Evolutionary conservation across 306 rosid species (phyloP), one percentile per base, ranked within the genome.

Genomic region (Vicia faba): DNA sequence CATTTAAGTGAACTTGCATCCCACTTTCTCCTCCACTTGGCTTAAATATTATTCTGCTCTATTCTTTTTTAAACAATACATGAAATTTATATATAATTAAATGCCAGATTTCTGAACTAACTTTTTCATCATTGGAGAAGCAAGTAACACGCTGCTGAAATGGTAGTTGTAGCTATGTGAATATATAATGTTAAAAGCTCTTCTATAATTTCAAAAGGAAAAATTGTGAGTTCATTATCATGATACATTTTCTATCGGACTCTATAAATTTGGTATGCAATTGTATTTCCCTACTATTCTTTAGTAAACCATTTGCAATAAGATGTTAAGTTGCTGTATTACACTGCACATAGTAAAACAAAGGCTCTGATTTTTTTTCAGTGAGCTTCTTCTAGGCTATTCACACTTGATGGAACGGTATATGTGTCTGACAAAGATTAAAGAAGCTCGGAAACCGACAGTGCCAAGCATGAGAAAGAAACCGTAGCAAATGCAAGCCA

Each of bases 401-500:
- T 84, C 88, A 66, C 81, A 77, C 68, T 81, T 84, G 77, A 78
- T 72, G 18, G 81, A 75, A 46, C 55, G 74, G 11, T 84, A 84
- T 20, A 84, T 75, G 75, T 84, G 85, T 3, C 70, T 64, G 11
- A 78, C 83, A 68, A 80, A 75, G 59, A 84, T 59, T 49, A 80
- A 78, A 39, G 85, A 33, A 68, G 88, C 83, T 8, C 64, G 63
- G 79, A 84, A 80, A 55, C 81, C 78, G 4, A 84, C 78, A 45
- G 83, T 60, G 76, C 83, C 88, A 46, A 84, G 85, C 88, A 84
- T 84, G 69, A 84, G 85, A 57, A 84, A 80, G 75, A 84, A 75
- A 36, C 83, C 83, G 68, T 78, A 84, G 84, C 86, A 81, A 55
- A 82, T 57, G 68, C 86, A 82, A 51, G 86, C 86, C 89, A 84